A percentile compares a stretch with the other conserved stretches of the same genome.
Conservation (phyloP, 2,329 filamentous ascomycete species). For the Aspergillus ustus region DNA sequence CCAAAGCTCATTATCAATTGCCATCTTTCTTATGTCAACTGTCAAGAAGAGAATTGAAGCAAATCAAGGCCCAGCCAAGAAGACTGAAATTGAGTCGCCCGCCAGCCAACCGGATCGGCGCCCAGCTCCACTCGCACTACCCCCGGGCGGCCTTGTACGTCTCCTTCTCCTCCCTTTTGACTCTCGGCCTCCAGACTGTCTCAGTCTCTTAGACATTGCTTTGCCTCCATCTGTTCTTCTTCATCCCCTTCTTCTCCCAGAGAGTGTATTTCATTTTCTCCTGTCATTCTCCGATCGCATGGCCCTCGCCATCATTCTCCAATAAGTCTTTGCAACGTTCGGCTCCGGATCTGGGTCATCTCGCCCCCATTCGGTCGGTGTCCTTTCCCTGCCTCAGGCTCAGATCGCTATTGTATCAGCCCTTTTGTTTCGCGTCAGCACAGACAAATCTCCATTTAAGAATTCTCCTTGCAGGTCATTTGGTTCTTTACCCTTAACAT, state of each 20-base stretch:
- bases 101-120: conserved; percentile 18
- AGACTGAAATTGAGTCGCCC: conserved; percentile 10
- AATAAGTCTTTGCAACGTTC: conserved; percentile 13
- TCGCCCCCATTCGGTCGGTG: conserved; percentile 10
- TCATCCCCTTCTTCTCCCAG: background rate
- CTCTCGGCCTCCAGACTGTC: conserved; percentile 13
- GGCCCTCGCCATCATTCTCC: conserved; percentile 15
- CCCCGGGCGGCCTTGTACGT: conserved; percentile 3
- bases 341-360: conserved; percentile 12
- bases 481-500: background rate
- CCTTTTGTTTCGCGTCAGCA: conserved; percentile 7
- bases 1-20: background rate
- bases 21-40: background rate
- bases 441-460: background rate
- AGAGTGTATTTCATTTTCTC: conserved; percentile 9
- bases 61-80: background rate
- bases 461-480: background rate
- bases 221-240: background rate
- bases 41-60: background rate
- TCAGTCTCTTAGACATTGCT: conserved; percentile 6
- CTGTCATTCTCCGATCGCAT: conserved; percentile 20
- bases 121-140: conserved; percentile 17
- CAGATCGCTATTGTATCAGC: conserved; percentile 18
- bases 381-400: conserved; percentile 16
- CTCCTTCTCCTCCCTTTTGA: conserved; percentile 11